Evolutionary conservation across 768 basidiomycete genomes (phyloP).

Genomic region (Tricholoma sp.): DNA sequence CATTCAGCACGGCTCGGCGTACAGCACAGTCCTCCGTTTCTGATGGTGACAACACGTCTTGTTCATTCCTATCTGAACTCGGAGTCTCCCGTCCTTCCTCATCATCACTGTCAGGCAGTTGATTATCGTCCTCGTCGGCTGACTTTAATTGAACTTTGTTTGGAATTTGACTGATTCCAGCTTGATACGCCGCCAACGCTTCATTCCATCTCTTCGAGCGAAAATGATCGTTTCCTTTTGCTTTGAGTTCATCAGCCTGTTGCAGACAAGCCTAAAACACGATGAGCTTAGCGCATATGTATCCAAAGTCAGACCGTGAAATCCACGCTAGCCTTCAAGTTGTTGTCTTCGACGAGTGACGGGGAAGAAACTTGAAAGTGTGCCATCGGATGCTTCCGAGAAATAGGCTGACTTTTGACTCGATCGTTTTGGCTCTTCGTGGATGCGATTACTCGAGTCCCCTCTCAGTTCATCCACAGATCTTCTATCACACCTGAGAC

Average conservation of each 20-base stretch:
- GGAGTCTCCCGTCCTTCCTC: conserved; percentile 4
- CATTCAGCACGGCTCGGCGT: conserved; percentile 67
- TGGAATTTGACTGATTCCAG: conserved; percentile 66
- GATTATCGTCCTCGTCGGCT: conserved; percentile 1
- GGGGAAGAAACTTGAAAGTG: conserved; percentile 3
- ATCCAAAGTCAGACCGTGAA: conserved; percentile 5
- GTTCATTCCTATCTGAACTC: background rate
- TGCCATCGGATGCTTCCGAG: conserved; percentile 7
- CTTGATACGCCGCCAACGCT: conserved; percentile 65
- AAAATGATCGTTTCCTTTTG: conserved; percentile 73
- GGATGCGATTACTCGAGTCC: too few species aligned
- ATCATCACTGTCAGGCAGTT: conserved; percentile 18
- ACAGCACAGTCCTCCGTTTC: conserved; percentile 40
- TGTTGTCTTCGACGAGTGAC: conserved; percentile 1
- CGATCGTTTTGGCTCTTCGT: too few species aligned
- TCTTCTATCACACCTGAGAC: too few species aligned
- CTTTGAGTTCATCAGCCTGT: conserved; percentile 61
- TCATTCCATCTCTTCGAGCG: conserved; percentile 60
- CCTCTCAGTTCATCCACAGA: too few species aligned
- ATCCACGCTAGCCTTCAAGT: background rate
- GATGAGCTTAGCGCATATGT: conserved; percentile 1
- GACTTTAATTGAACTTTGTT: conserved; percentile 25
- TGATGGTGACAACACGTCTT: conserved; percentile 1
- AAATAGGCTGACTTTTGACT: too few species aligned
- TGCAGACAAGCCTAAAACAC: conserved; percentile 35